Conservation (phyloP, 495 filamentous ascomycete species). For the Aspergillus sclerotiicarbonarius region DNA sequence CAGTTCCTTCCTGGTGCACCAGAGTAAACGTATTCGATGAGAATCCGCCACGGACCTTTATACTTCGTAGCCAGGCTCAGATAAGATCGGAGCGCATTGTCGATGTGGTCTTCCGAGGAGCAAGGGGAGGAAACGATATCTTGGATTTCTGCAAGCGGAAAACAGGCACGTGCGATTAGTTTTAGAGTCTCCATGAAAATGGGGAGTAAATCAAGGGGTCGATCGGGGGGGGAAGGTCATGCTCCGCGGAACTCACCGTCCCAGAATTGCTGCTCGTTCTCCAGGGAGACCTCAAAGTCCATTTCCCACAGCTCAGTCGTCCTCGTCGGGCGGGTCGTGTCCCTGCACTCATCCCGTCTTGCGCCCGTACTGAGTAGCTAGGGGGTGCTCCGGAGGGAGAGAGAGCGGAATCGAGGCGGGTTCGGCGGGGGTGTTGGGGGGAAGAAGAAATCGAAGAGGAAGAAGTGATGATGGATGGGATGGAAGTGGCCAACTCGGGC, state of each 20-base stretch:
- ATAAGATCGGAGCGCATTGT: slow-evolving; percentile 81
- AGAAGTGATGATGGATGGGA: slow-evolving; percentile 5
- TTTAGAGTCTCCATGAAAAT: background rate
- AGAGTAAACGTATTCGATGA: background rate
- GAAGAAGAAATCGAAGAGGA: slow-evolving; percentile 1
- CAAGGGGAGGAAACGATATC: slow-evolving; percentile 73
- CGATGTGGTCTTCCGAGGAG: slow-evolving; percentile 74
- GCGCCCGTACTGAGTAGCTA: slow-evolving; percentile 16
- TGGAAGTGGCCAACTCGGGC: slow-evolving; percentile 9
- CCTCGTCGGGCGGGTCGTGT: slow-evolving; percentile 33
- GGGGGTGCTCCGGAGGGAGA: slow-evolving; percentile 1
- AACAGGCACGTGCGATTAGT: slow-evolving; percentile 6
- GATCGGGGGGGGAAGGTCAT: slow-evolving; percentile 4
- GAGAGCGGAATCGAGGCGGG: background rate
- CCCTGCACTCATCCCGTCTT: slow-evolving; percentile 45
- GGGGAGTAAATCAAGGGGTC: background rate
- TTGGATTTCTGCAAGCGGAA: slow-evolving; percentile 64
- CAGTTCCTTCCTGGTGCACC: background rate
- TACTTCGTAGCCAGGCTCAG: slow-evolving; percentile 73
- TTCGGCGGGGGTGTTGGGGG: background rate
- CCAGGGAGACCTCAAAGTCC: slow-evolving; percentile 64
- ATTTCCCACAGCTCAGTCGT: slow-evolving; percentile 47
- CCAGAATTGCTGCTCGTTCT: slow-evolving; percentile 94
- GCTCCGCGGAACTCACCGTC: slow-evolving; percentile 60
- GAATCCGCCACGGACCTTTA: slow-evolving; percentile 50